Evolutionary conservation across 1,139 yeast species (phyloP).

Genomic region (Kurtzmaniella natalensis): DNA sequence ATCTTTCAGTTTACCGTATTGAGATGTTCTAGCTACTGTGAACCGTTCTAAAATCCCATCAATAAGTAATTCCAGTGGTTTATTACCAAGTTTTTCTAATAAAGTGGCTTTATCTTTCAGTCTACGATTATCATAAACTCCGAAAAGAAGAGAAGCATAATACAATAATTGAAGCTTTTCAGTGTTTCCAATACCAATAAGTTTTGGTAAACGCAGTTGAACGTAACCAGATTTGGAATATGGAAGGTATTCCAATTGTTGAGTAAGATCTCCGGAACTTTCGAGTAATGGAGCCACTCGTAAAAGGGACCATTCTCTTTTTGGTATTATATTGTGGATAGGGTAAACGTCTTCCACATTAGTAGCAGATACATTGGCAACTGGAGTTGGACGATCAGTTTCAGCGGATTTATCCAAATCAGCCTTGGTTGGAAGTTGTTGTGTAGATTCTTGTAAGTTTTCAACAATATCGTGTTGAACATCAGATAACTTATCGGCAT

Average conservation of each 20-base stretch:
- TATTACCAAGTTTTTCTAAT: slow-evolving; percentile 52
- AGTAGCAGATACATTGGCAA: slow-evolving; percentile 70
- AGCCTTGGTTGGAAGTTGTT: slow-evolving; percentile 64
- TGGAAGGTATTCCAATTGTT: slow-evolving; percentile 59
- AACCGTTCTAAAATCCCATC: slow-evolving; percentile 71
- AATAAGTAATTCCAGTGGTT: slow-evolving; percentile 69
- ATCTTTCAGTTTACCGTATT: slow-evolving; percentile 69
- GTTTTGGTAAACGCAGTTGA: slow-evolving; percentile 42
- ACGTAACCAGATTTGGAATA: slow-evolving; percentile 54
- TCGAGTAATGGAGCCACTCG: slow-evolving; percentile 54
- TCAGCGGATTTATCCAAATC: slow-evolving; percentile 52
- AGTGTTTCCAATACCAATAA: slow-evolving; percentile 41
- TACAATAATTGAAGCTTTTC: slow-evolving; percentile 66
- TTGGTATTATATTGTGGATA: slow-evolving; percentile 63
- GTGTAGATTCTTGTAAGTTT: slow-evolving; percentile 67
- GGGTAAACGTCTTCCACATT: slow-evolving; percentile 82
- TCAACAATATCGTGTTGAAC: slow-evolving; percentile 80
- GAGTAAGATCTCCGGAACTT: slow-evolving; percentile 44
- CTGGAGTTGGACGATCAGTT: slow-evolving; percentile 79
- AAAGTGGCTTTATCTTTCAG: slow-evolving; percentile 56
- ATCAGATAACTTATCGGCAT: slow-evolving; percentile 71
- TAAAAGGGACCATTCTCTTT: slow-evolving; percentile 57
- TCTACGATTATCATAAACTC: slow-evolving; percentile 73
- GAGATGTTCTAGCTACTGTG: slow-evolving; percentile 60
- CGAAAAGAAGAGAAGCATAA: slow-evolving; percentile 75